Conservation (phyloP, 495 filamentous ascomycete genomes). For the Hypoxylon lienhwacheense region DNA sequence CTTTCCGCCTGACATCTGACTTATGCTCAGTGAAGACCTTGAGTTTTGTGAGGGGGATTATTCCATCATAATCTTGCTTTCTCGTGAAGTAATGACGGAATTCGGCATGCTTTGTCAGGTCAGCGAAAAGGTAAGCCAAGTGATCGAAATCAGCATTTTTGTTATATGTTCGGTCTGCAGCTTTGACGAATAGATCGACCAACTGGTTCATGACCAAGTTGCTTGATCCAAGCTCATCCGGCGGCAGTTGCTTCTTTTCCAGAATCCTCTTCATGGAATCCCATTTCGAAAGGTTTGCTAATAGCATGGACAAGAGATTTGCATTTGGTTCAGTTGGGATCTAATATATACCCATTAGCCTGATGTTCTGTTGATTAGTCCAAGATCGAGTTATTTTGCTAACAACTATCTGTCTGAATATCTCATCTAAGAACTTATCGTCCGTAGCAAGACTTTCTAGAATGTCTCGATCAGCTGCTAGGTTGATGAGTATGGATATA, state of each 20-base stretch:
- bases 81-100: constrained; percentile 76
- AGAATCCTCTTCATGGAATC: constrained; percentile 69
- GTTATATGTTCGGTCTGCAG: constrained; percentile 78
- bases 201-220: constrained; percentile 81
- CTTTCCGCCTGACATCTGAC: constrained; percentile 75
- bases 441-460: constrained; percentile 72
- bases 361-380: not conserved
- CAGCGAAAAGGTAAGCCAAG: constrained; percentile 89
- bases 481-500: constrained; percentile 89
- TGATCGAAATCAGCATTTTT: constrained; percentile 88
- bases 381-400: constrained; percentile 47
- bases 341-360: constrained; percentile 39
- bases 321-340: constrained; percentile 66
- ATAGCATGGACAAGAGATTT: constrained; percentile 83
- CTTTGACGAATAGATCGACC: constrained; percentile 93
- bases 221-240: constrained; percentile 65
- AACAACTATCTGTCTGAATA: constrained; percentile 75
- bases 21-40: constrained; percentile 90
- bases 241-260: constrained; percentile 61
- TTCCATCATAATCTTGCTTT: constrained; percentile 70
- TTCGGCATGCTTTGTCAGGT: constrained; percentile 76
- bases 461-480: constrained; percentile 76
- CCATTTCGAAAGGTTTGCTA: constrained; percentile 87
- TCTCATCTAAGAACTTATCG: constrained; percentile 74
- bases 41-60: constrained; percentile 85